A percentile compares a stretch with the other conserved stretches of the same genome.
Conservation (phyloP, 768 basidiomycete species). For the Boletus patriciae region DNA sequence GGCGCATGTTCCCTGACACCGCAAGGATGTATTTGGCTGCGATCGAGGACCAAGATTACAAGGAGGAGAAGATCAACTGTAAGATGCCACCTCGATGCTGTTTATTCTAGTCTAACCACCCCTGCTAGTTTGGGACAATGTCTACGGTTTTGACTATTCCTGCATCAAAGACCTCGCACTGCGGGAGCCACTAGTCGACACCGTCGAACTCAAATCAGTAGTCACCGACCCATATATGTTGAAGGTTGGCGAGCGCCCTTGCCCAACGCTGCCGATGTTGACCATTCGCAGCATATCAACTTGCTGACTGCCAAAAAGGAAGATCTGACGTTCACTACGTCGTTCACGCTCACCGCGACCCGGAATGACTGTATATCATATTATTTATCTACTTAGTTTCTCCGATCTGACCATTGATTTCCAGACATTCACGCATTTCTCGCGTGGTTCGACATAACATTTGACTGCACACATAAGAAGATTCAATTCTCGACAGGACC, state of each 20-base stretch:
- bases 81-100: background rate
- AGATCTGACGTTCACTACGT: constrained; percentile 81
- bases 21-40: constrained; percentile 92
- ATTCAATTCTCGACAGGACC: constrained; percentile 97
- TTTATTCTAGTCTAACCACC: constrained; percentile 4
- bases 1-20: constrained; percentile 94
- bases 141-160: constrained; percentile 99
- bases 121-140: constrained; percentile 92
- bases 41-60: constrained; percentile 99
- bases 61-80: constrained; percentile 99
- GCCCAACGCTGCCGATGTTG: constrained; percentile 1
- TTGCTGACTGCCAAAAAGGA: constrained; percentile 92
- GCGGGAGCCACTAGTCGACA: constrained; percentile 95
- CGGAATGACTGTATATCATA: constrained; percentile 84
- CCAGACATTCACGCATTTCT: constrained; percentile 96
- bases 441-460: constrained; percentile 97
- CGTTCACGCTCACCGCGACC: constrained; percentile 78
- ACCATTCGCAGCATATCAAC: constrained; percentile 71
- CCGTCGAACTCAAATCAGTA: constrained; percentile 95
- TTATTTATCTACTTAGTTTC: background rate
- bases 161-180: constrained; percentile 99
- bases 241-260: constrained; percentile 54
- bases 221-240: constrained; percentile 89
- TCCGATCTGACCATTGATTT: constrained; percentile 2
- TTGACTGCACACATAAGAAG: constrained; percentile 94